Base-by-base conservation (phyloP, 768 basidiomycete genomes). In the Cystobasidium ongulense region DNA sequence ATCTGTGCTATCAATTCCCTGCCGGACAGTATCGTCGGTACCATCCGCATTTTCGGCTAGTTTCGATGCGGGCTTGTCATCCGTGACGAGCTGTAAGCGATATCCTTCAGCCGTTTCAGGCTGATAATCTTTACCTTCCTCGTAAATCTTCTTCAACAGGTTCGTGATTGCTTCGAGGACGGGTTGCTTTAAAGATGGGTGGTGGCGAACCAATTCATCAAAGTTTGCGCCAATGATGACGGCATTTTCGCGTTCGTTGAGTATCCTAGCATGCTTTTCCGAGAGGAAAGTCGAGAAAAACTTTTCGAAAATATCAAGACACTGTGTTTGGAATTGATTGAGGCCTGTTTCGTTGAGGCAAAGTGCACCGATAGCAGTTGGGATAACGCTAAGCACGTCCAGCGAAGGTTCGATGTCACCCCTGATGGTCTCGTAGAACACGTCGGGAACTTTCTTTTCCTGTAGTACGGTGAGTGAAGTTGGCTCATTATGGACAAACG, bases 141-240 rank as follows among this genome's bases (percentile, higher is more conserved):
- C 86, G 80, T 92, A 89, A 38, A 96, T 87, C 80, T 85, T 86
- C 74, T 84, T 82, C 76, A 97, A 82, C 7, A 89, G 87, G 0
- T 85, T 83, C 73, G 87, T 88, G 74, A 94, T 82, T 0, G 90
- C 86, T 17, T 89, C 87, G 75, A 95, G 90, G 18, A 97, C 88
- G 27, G 88, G 81, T 1, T 85, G 80, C 80, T 92, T 95, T 59
- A 99, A 84, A 0, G 86, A 84, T 1, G 96, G 96, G 81, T 99
- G 96, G 79, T 99, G 96, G 4, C 96, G 87, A 74, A 95, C 88
- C 73, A 99, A 88, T 79, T 99, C 96, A 78, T 99, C 96, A 27
- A 98, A 86, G 27, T 90, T 87, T 2, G 89, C 89, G 3, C 96
- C 96, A 70, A 97, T 87, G 65, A 91, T 83, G 25, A 90, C 88